Percentiles rank a stretch among this genome's conserved stretches.
Conservation (phyloP, 352 stramenopile species). For the Elongisporangium senticosum region DNA sequence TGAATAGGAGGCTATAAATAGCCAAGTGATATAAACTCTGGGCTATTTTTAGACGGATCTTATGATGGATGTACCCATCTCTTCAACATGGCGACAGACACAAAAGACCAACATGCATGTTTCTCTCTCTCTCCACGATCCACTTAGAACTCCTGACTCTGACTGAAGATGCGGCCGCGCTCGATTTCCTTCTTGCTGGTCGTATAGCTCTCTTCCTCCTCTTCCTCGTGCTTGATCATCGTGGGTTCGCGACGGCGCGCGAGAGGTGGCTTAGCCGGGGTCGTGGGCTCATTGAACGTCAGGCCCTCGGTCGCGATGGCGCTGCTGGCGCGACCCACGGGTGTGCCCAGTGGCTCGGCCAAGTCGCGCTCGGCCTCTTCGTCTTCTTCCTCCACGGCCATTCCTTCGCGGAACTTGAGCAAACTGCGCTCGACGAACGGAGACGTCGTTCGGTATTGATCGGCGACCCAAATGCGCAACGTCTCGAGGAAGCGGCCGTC, state of each 20-base stretch:
- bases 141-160: neutral
- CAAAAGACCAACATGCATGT: neutral
- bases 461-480: slow-evolving; percentile 79
- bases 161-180: neutral
- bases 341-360: neutral
- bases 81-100: neutral
- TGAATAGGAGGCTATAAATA: neutral
- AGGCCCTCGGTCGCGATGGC: neutral
- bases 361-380: slow-evolving; percentile 13
- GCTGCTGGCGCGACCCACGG: neutral
- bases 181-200: neutral
- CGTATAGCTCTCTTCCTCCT: neutral
- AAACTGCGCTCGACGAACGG: slow-evolving; percentile 81
- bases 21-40: neutral
- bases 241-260: neutral
- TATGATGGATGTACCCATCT: neutral
- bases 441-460: slow-evolving; percentile 82
- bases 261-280: neutral
- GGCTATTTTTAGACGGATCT: neutral
- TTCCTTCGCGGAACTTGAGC: slow-evolving; percentile 73
- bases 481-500: slow-evolving; percentile 74
- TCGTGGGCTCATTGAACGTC: neutral
- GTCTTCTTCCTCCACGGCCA: slow-evolving; percentile 40
- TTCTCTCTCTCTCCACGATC: neutral
- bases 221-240: neutral